A percentile compares a stretch with the other conserved stretches of the same genome.
Evolutionary conservation across 495 filamentous ascomycete species (phyloP).

Genomic region (Neurospora terricola): DNA sequence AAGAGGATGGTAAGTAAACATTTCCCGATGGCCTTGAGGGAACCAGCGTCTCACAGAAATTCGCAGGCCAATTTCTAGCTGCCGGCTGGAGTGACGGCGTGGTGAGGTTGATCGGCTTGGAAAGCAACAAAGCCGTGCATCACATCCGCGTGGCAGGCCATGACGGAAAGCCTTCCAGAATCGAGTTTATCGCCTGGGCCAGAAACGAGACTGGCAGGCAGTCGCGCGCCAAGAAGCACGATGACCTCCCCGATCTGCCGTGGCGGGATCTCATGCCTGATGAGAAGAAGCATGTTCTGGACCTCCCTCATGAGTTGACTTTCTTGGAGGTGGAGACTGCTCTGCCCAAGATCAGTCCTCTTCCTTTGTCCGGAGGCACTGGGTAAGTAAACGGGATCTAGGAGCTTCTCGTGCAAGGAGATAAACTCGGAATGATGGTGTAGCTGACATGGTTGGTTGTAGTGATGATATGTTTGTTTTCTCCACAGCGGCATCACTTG

Average conservation of each 20-base stretch:
- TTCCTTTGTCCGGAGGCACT: conserved; percentile 48
- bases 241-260: background rate
- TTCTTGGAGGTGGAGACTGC: conserved; percentile 71
- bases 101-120: conserved; percentile 60
- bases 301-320: conserved; percentile 70
- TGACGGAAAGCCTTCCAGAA: conserved; percentile 25
- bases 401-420: background rate
- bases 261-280: conserved; percentile 28
- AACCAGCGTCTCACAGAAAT: background rate
- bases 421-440: background rate
- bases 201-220: conserved; percentile 49
- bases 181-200: conserved; percentile 65
- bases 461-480: conserved; percentile 61
- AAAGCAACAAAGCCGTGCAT: conserved; percentile 69
- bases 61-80: conserved; percentile 60
- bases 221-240: background rate
- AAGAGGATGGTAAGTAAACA: conserved; percentile 54
- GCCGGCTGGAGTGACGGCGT: conserved; percentile 65
- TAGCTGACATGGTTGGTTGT: conserved; percentile 12
- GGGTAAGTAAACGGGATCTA: conserved; percentile 33
- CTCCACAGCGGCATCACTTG: conserved; percentile 56
- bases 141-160: conserved; percentile 39
- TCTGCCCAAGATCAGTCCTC: conserved; percentile 65
- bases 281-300: conserved; percentile 28
- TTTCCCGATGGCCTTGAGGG: conserved; percentile 13